phyloP scores from a whole-genome alignment of 2,329 filamentous ascomycete species.

The Whalleya microplaca region DNA sequence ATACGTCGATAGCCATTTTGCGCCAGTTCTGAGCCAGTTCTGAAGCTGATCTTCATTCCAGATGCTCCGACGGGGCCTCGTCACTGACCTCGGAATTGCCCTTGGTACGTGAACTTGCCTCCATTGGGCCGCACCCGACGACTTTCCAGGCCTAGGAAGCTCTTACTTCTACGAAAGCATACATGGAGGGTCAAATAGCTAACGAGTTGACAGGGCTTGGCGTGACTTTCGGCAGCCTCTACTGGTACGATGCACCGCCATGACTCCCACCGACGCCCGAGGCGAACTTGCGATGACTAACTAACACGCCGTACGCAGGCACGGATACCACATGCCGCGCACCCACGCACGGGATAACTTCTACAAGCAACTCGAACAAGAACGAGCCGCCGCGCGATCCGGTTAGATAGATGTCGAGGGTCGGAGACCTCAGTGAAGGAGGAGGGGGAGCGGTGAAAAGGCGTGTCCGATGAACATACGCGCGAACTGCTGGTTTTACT shows the following conservation, averaged over 20 bases:
- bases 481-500: slow-evolving; percentile 17
- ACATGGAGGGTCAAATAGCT: slow-evolving; percentile 30
- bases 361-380: slow-evolving; percentile 62
- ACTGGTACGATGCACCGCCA: slow-evolving; percentile 53
- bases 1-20: too few species aligned
- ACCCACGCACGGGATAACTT: slow-evolving; percentile 60
- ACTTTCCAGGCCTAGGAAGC: neutral
- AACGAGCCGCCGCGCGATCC: slow-evolving; percentile 51
- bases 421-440: neutral
- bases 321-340: slow-evolving; percentile 66
- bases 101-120: slow-evolving; percentile 50
- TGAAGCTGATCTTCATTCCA: slow-evolving; percentile 43
- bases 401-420: slow-evolving; percentile 10
- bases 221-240: slow-evolving; percentile 57
- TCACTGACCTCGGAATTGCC: slow-evolving; percentile 59
- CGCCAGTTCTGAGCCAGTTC: too few species aligned
- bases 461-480: slow-evolving; percentile 10
- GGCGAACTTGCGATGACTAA: slow-evolving; percentile 1
- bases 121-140: neutral
- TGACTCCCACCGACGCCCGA: slow-evolving; percentile 3
- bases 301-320: slow-evolving; percentile 44
- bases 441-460: neutral
- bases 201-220: slow-evolving; percentile 52
- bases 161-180: too few species aligned
- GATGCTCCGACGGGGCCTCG: slow-evolving; percentile 65